phyloP scores from a whole-genome alignment of 2,329 filamentous ascomycete species.

The Chrysosphaeria jannelii region DNA sequence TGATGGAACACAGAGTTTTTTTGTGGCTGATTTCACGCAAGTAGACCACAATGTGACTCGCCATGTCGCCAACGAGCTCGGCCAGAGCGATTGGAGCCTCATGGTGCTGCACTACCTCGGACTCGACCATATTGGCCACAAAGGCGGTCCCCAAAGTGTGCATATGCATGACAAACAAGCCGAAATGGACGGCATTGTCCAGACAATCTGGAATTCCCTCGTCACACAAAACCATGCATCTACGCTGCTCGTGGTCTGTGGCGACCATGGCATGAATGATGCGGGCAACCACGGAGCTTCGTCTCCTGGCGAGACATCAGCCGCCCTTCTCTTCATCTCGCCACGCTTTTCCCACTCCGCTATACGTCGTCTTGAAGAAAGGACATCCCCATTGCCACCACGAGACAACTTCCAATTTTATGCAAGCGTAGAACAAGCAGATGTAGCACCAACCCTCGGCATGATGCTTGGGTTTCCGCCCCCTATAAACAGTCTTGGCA shows the following conservation, averaged over 20 bases:
- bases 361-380: background rate
- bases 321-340: slow-evolving; percentile 71
- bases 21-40: slow-evolving; percentile 93
- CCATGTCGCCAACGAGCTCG: slow-evolving; percentile 50
- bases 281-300: slow-evolving; percentile 92
- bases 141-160: slow-evolving; percentile 54
- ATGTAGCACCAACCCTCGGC: slow-evolving; percentile 69
- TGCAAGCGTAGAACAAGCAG: slow-evolving; percentile 64
- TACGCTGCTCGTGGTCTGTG: slow-evolving; percentile 60
- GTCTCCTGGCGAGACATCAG: slow-evolving; percentile 75
- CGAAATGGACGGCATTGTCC: slow-evolving; percentile 31
- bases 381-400: slow-evolving; percentile 12
- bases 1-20: slow-evolving; percentile 93
- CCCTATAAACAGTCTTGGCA: slow-evolving; percentile 68
- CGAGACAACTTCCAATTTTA: slow-evolving; percentile 60
- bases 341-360: slow-evolving; percentile 28
- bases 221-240: slow-evolving; percentile 36
- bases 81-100: slow-evolving; percentile 58
- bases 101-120: slow-evolving; percentile 91
- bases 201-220: slow-evolving; percentile 46
- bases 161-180: slow-evolving; percentile 81
- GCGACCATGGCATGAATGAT: slow-evolving; percentile 99
- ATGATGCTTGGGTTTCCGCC: slow-evolving; percentile 67
- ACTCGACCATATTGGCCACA: slow-evolving; percentile 91
- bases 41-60: slow-evolving; percentile 94